Conservation (phyloP, 768 basidiomycete species). For the Pseudohyphozyma bogoriensis region DNA sequence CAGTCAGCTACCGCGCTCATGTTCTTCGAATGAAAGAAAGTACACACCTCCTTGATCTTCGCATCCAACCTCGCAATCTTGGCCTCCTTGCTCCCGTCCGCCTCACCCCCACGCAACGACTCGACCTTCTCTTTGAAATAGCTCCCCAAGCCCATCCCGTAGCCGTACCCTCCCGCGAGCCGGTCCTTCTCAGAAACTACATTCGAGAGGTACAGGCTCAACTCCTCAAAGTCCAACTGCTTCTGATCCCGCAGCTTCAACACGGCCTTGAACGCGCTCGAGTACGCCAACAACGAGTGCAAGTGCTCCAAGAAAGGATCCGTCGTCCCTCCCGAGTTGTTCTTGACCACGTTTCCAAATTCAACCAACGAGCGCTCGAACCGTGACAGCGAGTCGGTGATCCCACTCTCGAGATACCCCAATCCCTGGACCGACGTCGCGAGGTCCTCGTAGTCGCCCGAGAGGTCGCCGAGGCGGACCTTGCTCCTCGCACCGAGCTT, state of each 20-base stretch:
- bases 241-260: slow-evolving; percentile 95
- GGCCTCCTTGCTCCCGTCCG: slow-evolving; percentile 83
- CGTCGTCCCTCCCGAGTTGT: neutral
- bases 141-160: slow-evolving; percentile 59
- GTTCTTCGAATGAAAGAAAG: too few species aligned
- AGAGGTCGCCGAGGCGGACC: slow-evolving; percentile 79
- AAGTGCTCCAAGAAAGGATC: slow-evolving; percentile 63
- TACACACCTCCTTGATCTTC: slow-evolving; percentile 84
- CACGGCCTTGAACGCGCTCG: slow-evolving; percentile 83
- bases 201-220: slow-evolving; percentile 87
- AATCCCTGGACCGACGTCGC: slow-evolving; percentile 93
- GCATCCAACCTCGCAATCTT: slow-evolving; percentile 83
- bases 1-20: neutral
- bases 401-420: slow-evolving; percentile 95
- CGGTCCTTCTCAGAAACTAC: slow-evolving; percentile 87
- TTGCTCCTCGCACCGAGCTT: slow-evolving; percentile 68
- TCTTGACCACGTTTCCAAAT: slow-evolving; percentile 42
- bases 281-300: slow-evolving; percentile 86
- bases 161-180: slow-evolving; percentile 76
- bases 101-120: slow-evolving; percentile 79
- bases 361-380: slow-evolving; percentile 93
- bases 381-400: slow-evolving; percentile 92
- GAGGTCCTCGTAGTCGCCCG: slow-evolving; percentile 92
- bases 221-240: slow-evolving; percentile 95
- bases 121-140: slow-evolving; percentile 91